Evolutionary conservation across 169 alveolate genomes (phyloP).

Genomic region (Toxoplasma gondii): DNA sequence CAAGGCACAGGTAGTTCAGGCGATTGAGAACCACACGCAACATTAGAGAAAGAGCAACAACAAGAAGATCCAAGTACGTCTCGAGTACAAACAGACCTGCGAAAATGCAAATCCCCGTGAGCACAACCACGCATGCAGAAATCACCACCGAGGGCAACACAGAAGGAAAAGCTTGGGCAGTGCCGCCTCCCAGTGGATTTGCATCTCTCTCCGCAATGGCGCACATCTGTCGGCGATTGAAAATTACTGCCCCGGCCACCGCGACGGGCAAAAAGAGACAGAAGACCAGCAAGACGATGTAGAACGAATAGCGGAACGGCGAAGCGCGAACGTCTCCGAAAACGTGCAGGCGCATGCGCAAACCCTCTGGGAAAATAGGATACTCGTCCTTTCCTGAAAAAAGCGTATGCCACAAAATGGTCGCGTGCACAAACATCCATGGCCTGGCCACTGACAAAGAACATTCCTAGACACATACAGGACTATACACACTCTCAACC

Average conservation of each 20-base stretch:
- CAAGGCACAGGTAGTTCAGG: background rate
- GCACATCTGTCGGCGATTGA: background rate
- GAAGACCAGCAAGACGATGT: background rate
- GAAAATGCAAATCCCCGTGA: background rate
- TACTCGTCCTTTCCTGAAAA: background rate
- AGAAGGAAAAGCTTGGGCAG: background rate
- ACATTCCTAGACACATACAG: too few relatives aligned
- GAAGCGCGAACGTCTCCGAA: background rate
- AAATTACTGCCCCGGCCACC: background rate
- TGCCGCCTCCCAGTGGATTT: background rate
- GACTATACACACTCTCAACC: too few relatives aligned
- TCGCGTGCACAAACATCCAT: background rate
- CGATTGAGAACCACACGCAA: background rate
- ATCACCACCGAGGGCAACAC: background rate
- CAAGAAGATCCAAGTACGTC: constrained; percentile 1
- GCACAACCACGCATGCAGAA: background rate
- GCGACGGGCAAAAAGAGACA: background rate
- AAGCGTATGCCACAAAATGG: too few relatives aligned
- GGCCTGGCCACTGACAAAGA: background rate
- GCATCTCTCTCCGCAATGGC: background rate
- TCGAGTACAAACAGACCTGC: background rate
- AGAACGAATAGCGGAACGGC: background rate
- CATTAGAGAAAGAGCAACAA: background rate
- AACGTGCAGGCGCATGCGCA: background rate
- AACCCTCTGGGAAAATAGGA: background rate